These are phyloP conservation scores for Phytophthora syringae DNA, from an alignment of 352 stramenopile genomes.

Conservation along the genomic window DNA sequence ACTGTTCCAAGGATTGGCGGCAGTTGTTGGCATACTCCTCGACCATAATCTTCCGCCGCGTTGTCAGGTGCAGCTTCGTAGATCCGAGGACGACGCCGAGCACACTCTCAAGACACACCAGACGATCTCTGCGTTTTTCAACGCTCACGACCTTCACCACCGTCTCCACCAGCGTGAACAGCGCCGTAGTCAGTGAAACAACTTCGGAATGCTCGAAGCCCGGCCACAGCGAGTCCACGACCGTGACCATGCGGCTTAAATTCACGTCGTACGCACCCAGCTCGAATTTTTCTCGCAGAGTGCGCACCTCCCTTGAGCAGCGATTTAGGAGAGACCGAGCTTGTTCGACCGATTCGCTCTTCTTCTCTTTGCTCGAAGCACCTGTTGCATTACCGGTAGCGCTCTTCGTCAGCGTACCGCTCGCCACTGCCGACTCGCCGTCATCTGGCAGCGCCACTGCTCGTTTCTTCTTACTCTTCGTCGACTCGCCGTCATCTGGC, in stretches of 20 bases:
- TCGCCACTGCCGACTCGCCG: constrained; percentile 4
- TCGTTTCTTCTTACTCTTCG: constrained; percentile 42
- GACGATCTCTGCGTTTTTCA: constrained; percentile 47
- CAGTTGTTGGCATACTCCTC: constrained; percentile 58
- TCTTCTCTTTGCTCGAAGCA: constrained; percentile 11
- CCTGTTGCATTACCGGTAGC: background rate
- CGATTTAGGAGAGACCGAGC: constrained; percentile 35
- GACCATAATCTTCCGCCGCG: constrained; percentile 35
- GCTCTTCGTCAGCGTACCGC: background rate
- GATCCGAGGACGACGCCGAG: constrained; percentile 41
- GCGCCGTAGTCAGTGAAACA: constrained; percentile 33
- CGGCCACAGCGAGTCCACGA: constrained; percentile 52
- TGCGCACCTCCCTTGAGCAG: constrained; percentile 39
- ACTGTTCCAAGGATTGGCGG: constrained; percentile 43
- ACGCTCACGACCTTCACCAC: constrained; percentile 46
- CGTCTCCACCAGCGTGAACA: constrained; percentile 55
- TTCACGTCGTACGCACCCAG: constrained; percentile 46
- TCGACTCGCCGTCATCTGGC: constrained; percentile 21
- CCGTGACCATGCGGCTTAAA: constrained; percentile 51
- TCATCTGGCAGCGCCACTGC: constrained; percentile 27
- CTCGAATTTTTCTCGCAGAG: constrained; percentile 49
- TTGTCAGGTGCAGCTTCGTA: constrained; percentile 36
- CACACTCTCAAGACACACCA: constrained; percentile 58
- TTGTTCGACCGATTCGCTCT: constrained; percentile 27
- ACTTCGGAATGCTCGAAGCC: constrained; percentile 45